Evolutionary conservation across 2,329 filamentous ascomycete species (phyloP), one percentile per base, ranked within the genome.

Genomic region (Colletotrichum sansevieriae): DNA sequence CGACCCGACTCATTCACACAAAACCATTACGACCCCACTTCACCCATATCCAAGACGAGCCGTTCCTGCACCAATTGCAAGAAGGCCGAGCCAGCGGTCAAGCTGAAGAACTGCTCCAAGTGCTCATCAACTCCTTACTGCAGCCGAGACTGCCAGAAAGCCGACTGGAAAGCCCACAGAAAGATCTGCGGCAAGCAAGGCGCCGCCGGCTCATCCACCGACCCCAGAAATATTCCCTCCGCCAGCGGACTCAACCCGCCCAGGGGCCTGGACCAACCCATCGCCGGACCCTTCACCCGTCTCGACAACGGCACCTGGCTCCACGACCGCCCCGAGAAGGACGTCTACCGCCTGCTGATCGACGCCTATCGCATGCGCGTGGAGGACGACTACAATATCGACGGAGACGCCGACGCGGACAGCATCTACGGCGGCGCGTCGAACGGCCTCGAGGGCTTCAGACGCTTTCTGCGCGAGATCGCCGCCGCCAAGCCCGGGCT

Each of bases 161-260:
- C 75, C 2, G 79, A 87, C 73, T 88, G 83, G 83, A 83, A 84
- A 71, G 22, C 15, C 3, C 85, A 88, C 75, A 84, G 84, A 72
- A 80, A 79, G 65, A 69, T 74, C 9, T 87, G 84, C 74, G 73
- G 37, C 37, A 39, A 13, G 37, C 10, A 39, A 6, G 11, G 13
- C 11, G 13, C 37, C 5, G 37, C 11, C 37, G 37, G 37, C 37
- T 11, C 37, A 9, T 29, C 29, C 29, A 29, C 8, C 29, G 29
- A 29, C 7, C 29, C 29, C 29, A 2, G 29, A 7, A 25, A 25
- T 25, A 4, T 5, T 25, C 4, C 25, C 25, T 25, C 25, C 4
- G 25, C 29, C 29, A 29, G 29, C 35, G 10, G 1, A 9, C 37
- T 39, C 37, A 65, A 61, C 49, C 77, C 75, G 1, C 71, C 75